phyloP scores from a whole-genome alignment of 257 asterid genomes.

The Anisodus acutangulus region DNA sequence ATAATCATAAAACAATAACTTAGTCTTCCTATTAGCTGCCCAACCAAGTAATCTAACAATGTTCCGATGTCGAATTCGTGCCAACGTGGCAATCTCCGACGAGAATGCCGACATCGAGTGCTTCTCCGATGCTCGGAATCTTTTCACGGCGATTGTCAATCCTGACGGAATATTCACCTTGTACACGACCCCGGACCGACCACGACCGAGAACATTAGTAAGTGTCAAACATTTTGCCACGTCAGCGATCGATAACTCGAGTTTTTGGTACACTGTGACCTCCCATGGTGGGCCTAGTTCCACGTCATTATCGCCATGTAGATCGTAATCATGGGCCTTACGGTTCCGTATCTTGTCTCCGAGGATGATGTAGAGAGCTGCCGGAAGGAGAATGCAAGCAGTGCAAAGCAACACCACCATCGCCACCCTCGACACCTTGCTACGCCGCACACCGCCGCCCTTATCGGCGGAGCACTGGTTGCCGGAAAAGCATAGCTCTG shows the following conservation, averaged over 20 bases:
- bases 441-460: conserved; percentile 38
- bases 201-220: conserved; percentile 63
- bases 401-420: conserved; percentile 71
- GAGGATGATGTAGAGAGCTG: conserved; percentile 67
- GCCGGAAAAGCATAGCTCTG: conserved; percentile 60
- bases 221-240: conserved; percentile 56
- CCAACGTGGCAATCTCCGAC: conserved; percentile 68
- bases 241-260: conserved; percentile 60
- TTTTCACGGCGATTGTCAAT: conserved; percentile 61
- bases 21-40: conserved; percentile 71
- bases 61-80: conserved; percentile 74
- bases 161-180: conserved; percentile 54
- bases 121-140: conserved; percentile 59
- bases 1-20: conserved; percentile 77
- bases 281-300: conserved; percentile 82
- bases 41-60: conserved; percentile 73
- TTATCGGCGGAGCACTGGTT: conserved; percentile 46
- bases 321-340: conserved; percentile 42
- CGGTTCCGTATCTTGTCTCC: conserved; percentile 51
- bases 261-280: conserved; percentile 72
- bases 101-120: conserved; percentile 58
- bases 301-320: conserved; percentile 49
- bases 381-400: conserved; percentile 55
- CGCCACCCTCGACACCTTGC: conserved; percentile 64
- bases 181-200: conserved; percentile 68